Base-by-base conservation (phyloP, 306 rosid species). In the Acacia crassicarpa region DNA sequence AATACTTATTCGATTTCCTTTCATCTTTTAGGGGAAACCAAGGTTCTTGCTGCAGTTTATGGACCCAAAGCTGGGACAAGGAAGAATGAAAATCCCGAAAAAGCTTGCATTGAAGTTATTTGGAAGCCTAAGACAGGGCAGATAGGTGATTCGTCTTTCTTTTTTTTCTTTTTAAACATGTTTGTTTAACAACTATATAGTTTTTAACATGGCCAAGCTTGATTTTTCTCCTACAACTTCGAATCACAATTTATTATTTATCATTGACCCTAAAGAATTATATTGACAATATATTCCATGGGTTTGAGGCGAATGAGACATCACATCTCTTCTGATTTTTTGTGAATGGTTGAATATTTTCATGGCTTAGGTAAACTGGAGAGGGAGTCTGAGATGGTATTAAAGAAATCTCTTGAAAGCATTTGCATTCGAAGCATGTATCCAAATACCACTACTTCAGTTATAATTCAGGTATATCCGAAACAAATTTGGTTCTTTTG, bases 91-190 rank as follows among this genome's bases (percentile, higher is more conserved):
- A 93, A 91, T 84, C 97, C 99, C 0, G 97, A 91, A 82, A 95
- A 89, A 75, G 95, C 98, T 78, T 95, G 91, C 80, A 79, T 95
- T 88, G 99, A 95, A 83, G 90, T 95, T 84, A 88, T 95, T 87
- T 95, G 98, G 99, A 95, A 95, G 80, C 94, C 97, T 14, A 93
- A 89, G 79, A 91, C 99, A 15, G 99, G 99, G 70, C 95, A 91
- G 22, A 88, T 86, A 81, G 95, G 97, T 93, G 46, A 65, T 38
- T 6, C 41, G 77, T 10, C 7, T 56, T 15, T 22, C 1, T 46
- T 6, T 79, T 72, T 19, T 76, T 10, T 72, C 4, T 67, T 25
- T 77, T 56, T 16, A 61, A 40, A 5, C 1, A 8, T 20, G 67
- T 63, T 17, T 63, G 19, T 67, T 78, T 78, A 15, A 19, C 13